phyloP scores from a whole-genome alignment of 805 yeast genomes.

The Cyberlindnera maritima region DNA sequence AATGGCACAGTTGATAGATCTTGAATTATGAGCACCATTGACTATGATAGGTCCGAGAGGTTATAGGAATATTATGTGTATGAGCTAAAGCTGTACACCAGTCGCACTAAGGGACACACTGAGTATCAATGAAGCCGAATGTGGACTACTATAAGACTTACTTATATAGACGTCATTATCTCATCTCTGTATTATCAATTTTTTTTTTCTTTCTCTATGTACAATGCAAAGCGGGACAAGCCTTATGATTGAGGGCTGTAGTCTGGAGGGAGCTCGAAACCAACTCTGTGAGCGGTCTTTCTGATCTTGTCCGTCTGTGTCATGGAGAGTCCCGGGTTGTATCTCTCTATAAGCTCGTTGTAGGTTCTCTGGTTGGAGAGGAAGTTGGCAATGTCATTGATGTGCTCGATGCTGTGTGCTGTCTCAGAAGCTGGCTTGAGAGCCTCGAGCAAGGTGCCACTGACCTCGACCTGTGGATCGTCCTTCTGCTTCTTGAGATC shows the following conservation, averaged over 20 bases:
- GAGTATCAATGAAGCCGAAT: too few species aligned
- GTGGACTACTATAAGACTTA: neutral
- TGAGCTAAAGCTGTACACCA: too few species aligned
- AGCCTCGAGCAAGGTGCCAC: conserved; percentile 11
- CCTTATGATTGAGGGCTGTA: neutral
- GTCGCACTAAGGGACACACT: too few species aligned
- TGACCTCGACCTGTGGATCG: conserved; percentile 20
- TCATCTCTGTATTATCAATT: neutral
- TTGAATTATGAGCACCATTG: too few species aligned
- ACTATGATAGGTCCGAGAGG: too few species aligned
- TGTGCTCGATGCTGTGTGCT: conserved; percentile 34
- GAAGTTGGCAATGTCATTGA: conserved; percentile 59
- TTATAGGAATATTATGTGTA: too few species aligned
- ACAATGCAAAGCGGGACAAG: neutral
- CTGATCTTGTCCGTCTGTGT: conserved; percentile 75
- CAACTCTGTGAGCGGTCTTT: conserved; percentile 86
- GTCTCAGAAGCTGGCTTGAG: conserved; percentile 17
- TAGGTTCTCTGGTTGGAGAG: conserved; percentile 73
- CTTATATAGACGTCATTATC: neutral
- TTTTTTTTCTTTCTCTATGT: neutral
- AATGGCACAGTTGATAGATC: too few species aligned
- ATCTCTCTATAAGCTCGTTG: conserved; percentile 75
- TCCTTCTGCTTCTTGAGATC: conserved; percentile 17
- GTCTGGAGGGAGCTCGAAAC: conserved; percentile 58
- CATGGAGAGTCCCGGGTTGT: conserved; percentile 80